Base-by-base conservation (phyloP, 805 yeast species). In the Kodamaea kaohsiungensis region DNA sequence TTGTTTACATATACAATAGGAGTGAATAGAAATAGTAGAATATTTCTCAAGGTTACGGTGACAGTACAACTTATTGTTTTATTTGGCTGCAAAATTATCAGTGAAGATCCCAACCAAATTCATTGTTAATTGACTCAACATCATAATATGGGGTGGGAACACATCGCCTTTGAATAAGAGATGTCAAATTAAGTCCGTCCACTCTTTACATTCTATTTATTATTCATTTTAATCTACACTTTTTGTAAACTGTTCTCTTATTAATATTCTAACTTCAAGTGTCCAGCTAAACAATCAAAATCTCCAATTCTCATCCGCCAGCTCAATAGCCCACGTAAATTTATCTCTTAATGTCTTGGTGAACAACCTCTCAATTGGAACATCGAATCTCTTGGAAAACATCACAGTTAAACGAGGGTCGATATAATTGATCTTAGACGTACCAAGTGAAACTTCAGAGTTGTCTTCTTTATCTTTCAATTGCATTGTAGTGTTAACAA, bases 251-350 rank as follows among this genome's bases (percentile, higher is more conserved):
- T 15, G 18, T 30, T 25, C n/a, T 1, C 2, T n/a, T 51, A 30
- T 18, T 9, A 43, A n/a, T 18, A 22, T 35, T 35, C 12, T 25
- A 38, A 3, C 38, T 71, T 43, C 25, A 22, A 22, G 6, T 22
- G 25, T 22, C 25, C 25, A 22, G 25, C 25, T 19, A 22, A 8
- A 16, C 13, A 25, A n/a, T 19, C 40, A 92, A 66, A 92, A 92
- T 60, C 83, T 79, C 98, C 98, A 92, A 63, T 89, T 73, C 60
- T 83, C 91, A 67, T 88, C 98, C 2, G 86, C 91, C 51, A 92
- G 85, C 69, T 92, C 96, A 51, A 93, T 87, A 30, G 98, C 98
- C 98, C 98, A 93, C 47, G 83, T 86, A 73, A 93, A 93, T 74
- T 93, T 93, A 43, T 92, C 97, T 57, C 98, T 77, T 52, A 93